These are phyloP conservation scores for Phalaenopsis aphrodite DNA, from an alignment of 106 monocot species.

Conservation along the genomic window DNA sequence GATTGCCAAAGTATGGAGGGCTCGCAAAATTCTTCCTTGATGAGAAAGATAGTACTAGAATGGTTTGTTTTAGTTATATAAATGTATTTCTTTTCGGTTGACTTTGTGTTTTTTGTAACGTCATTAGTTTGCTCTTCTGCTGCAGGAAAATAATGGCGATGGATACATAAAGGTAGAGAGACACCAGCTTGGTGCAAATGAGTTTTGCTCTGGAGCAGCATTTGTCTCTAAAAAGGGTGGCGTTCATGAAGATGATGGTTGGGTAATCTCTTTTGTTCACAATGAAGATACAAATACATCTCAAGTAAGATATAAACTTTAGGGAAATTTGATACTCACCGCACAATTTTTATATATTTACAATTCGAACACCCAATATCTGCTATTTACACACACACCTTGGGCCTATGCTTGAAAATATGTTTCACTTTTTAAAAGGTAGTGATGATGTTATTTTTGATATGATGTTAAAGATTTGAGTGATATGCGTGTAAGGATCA, in stretches of 20 bases:
- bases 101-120: too few relatives aligned
- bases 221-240: conserved; percentile 27
- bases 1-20: conserved; percentile 28
- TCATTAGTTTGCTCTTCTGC: background rate
- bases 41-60: conserved; percentile 11
- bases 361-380: too few relatives aligned
- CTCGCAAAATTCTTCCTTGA: conserved; percentile 29
- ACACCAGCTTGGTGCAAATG: conserved; percentile 20
- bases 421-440: too few relatives aligned
- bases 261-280: conserved; percentile 46
- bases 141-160: conserved; percentile 2
- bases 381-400: too few relatives aligned
- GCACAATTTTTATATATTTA: too few relatives aligned
- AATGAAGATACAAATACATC: conserved; percentile 34
- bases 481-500: too few relatives aligned
- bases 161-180: conserved; percentile 21
- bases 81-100: background rate
- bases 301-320: conserved; percentile 20
- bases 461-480: too few relatives aligned
- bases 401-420: too few relatives aligned
- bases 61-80: too few relatives aligned
- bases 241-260: conserved; percentile 43
- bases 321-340: too few relatives aligned
- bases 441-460: too few relatives aligned
- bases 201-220: conserved; percentile 42